Percentiles rank a stretch among this genome's conserved stretches.
These are phyloP conservation scores for Xylaria longipes DNA, from an alignment of 495 filamentous ascomycete species.

Conservation along the genomic window DNA sequence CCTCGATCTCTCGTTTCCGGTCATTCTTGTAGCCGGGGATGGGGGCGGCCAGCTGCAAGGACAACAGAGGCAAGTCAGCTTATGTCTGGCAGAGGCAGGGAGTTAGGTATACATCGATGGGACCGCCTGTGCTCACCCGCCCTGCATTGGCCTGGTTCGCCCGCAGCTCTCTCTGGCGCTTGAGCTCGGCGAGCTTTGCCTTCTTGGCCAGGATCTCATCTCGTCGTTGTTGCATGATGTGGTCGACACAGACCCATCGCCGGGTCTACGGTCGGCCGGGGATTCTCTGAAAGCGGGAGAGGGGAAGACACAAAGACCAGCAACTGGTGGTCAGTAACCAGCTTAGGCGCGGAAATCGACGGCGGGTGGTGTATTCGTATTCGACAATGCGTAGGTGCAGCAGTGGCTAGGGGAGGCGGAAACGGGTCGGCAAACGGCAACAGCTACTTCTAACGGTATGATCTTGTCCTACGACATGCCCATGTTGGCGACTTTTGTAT, in stretches of 20 bases:
- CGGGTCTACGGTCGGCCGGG: conserved; percentile 22
- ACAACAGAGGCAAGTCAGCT: conserved; percentile 34
- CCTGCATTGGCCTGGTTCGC: conserved; percentile 71
- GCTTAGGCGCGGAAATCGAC: conserved; percentile 3
- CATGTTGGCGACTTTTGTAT: background rate
- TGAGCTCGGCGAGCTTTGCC: conserved; percentile 94
- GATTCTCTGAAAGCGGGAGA: background rate
- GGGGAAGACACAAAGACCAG: background rate
- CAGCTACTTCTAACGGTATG: background rate
- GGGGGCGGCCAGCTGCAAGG: conserved; percentile 68
- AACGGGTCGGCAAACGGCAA: background rate
- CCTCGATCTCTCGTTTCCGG: conserved; percentile 77
- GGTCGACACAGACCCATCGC: conserved; percentile 48
- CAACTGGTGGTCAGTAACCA: background rate
- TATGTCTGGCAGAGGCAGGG: background rate
- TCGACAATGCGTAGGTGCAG: background rate
- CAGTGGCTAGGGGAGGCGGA: background rate
- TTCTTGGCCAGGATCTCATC: conserved; percentile 94
- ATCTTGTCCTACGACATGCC: background rate
- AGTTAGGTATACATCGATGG: conserved; percentile 55
- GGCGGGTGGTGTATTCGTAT: background rate
- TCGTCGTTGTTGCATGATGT: conserved; percentile 78
- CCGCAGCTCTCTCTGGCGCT: conserved; percentile 84
- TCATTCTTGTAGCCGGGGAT: conserved; percentile 72
- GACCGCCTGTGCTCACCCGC: conserved; percentile 63